Evolutionary conservation across 176 grass and related monocot species (phyloP), one percentile per base, ranked within the genome.

Genomic region (Oryza glaberrima): DNA sequence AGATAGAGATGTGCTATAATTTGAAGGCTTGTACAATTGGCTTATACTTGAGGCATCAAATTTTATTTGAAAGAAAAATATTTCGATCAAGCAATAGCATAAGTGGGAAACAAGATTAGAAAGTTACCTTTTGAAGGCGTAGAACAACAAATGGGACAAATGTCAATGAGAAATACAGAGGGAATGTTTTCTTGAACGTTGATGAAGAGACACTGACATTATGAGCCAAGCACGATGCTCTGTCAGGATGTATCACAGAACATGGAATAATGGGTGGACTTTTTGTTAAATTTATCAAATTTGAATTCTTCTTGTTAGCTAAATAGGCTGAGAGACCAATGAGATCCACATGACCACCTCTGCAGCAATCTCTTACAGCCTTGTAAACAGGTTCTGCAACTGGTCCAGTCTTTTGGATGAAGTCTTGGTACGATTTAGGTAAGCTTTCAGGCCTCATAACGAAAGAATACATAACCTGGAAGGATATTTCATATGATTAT

Each of bases 131-230:
- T 84, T 94, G 88, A 92, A 99, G 96, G 77, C 84, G 93, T 47
- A 99, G 88, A 76, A 99, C 96, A 63, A 99, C 93, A 74, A 94
- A 99, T 23, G 96, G 96, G 17, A 96, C 96, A 88, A 96, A 96
- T 48, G 94, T 89, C 81, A 99, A 92, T 85, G 96, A 99, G 84
- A 99, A 99, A 76, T 99, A 99, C 45, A 99, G 83, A 43, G 96
- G 93, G 71, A 99, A 99, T 12, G 91, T 99, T 81, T 99, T 99
- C 94, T 91, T 96, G 88, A 99, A 99, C 85, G 96, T 99, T 81
- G 88, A 91, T 83, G 89, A 92, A 51, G 80, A 69, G 80, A 94
- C 96, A 70, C 69, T 87, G 44, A 76, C 38, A 86, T 94, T 96
- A 70, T 96, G 94, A 83, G 77, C 71, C 77, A 99, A 68, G 73